These are phyloP conservation scores for Podospora pseudopauciseta DNA, from an alignment of 495 filamentous ascomycete species.

Conservation along the genomic window DNA sequence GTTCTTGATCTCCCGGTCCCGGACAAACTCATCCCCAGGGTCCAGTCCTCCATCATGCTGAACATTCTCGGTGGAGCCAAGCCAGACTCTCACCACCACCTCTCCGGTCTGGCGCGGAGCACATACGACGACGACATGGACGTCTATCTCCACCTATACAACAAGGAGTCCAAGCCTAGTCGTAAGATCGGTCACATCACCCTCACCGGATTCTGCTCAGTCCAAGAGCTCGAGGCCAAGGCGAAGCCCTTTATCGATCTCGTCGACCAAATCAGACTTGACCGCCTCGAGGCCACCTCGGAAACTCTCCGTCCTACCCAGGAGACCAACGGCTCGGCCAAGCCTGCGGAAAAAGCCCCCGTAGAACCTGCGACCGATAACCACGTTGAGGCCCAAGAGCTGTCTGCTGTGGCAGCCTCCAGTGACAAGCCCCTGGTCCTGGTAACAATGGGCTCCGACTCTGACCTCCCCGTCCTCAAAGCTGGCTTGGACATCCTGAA, in stretches of 20 bases:
- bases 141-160: constrained; percentile 76
- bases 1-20: constrained; percentile 77
- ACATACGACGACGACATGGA: constrained; percentile 49
- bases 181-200: constrained; percentile 97
- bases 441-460: constrained; percentile 94
- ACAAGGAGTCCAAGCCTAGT: constrained; percentile 79
- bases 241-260: constrained; percentile 63
- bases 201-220: constrained; percentile 58
- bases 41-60: constrained; percentile 77
- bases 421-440: constrained; percentile 57
- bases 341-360: background rate
- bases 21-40: constrained; percentile 55
- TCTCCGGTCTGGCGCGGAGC: constrained; percentile 61
- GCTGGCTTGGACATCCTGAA: constrained; percentile 73
- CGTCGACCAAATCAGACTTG: constrained; percentile 61
- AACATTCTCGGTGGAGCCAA: constrained; percentile 85
- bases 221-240: constrained; percentile 67
- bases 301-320: constrained; percentile 28
- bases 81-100: constrained; percentile 62
- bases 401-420: background rate
- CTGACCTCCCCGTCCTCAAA: constrained; percentile 75
- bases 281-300: constrained; percentile 40
- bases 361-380: constrained; percentile 1
- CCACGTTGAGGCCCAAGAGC: background rate
- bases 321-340: constrained; percentile 11